A percentile compares a stretch with the other conserved stretches of the same genome.
Evolutionary conservation across 257 asterid genomes (phyloP).

Genomic region (Cinchona pubescens): DNA sequence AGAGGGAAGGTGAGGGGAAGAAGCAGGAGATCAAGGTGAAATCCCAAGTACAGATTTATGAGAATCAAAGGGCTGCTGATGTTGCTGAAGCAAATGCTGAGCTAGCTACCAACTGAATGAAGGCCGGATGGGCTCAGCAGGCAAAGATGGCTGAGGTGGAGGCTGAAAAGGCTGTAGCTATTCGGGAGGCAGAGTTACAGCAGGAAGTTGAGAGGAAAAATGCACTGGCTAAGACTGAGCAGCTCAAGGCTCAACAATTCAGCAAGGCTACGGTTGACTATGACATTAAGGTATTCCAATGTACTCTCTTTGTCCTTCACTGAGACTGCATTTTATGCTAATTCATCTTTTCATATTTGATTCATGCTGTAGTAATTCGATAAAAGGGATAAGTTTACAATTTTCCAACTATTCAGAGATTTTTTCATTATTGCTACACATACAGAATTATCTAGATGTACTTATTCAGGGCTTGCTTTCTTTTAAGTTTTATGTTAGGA

Average conservation of each 20-base stretch:
- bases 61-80: constrained; percentile 49
- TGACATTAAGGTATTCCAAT: constrained; percentile 42
- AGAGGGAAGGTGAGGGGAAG: constrained; percentile 48
- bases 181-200: constrained; percentile 53
- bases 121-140: constrained; percentile 57
- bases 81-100: constrained; percentile 52
- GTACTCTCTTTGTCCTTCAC: background rate
- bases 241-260: constrained; percentile 49
- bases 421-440: no score
- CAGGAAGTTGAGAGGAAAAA: constrained; percentile 56
- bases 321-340: no score
- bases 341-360: no score
- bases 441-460: no score
- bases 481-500: no score
- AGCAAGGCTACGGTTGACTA: constrained; percentile 57
- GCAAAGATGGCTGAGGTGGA: constrained; percentile 55
- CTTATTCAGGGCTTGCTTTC: no score
- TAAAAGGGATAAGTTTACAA: no score
- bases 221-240: constrained; percentile 42
- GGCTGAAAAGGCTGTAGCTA: constrained; percentile 50
- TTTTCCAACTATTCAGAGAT: no score
- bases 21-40: constrained; percentile 43
- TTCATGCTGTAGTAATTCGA: no score
- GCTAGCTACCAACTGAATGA: constrained; percentile 49
- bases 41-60: constrained; percentile 44